A percentile compares a stretch with the other conserved stretches of the same genome.
These are phyloP conservation scores for Theobroma cacao DNA, from an alignment of 345 rosid genomes.

Conservation along the genomic window DNA sequence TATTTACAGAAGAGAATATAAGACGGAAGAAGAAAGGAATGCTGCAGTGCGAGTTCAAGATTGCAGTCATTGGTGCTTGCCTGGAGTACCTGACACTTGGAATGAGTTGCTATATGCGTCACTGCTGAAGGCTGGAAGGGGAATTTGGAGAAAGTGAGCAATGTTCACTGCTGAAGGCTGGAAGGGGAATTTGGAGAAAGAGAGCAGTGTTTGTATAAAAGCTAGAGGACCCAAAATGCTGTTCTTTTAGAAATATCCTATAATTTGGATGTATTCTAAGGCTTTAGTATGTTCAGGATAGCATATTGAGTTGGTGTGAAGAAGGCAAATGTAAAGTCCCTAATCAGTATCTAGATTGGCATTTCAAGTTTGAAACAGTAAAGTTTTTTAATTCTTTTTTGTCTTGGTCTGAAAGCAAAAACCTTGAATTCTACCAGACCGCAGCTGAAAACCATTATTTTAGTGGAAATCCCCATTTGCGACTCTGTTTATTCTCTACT, in stretches of 20 bases:
- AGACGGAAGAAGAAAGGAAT: constrained; percentile 40
- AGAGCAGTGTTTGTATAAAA: not conserved
- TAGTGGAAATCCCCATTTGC: not conserved
- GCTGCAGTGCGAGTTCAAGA: constrained; percentile 67
- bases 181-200: constrained; percentile 36
- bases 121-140: constrained; percentile 50
- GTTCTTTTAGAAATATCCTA: not conserved
- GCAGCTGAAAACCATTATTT: not conserved
- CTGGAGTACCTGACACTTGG: constrained; percentile 90
- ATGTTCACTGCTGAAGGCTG: constrained; percentile 52
- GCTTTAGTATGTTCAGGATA: not conserved
- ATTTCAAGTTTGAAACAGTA: not conserved
- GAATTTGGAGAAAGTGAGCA: constrained; percentile 30
- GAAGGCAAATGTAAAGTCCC: not conserved
- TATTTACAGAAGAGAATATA: constrained; percentile 57
- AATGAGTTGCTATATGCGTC: constrained; percentile 76
- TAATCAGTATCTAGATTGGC: not conserved
- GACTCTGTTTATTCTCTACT: too few species aligned
- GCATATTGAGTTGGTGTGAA: not conserved
- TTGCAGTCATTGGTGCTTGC: constrained; percentile 97
- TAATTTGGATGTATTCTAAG: not conserved
- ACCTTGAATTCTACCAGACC: not conserved
- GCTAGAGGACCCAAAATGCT: not conserved
- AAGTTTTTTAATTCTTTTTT: not conserved
- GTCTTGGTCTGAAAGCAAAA: not conserved